Evolutionary conservation across 768 basidiomycete genomes (phyloP).

Genomic region (Kwoniella europaea): DNA sequence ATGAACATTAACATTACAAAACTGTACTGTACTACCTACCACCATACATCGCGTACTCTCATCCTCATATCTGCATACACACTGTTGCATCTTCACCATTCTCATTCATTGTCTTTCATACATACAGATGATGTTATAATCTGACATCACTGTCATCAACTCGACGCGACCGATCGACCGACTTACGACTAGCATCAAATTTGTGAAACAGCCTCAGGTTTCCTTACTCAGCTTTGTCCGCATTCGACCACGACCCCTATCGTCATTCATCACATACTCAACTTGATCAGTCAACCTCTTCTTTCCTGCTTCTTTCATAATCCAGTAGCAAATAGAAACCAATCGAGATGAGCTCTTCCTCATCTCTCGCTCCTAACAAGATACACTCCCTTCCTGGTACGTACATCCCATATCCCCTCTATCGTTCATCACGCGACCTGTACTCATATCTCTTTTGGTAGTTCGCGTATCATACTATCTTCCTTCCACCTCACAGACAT

Average conservation of each 20-base stretch:
- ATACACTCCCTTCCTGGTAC: conserved; percentile 52
- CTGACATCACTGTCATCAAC: no score
- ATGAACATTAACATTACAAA: not conserved
- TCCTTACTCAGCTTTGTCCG: not conserved
- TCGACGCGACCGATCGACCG: not conserved
- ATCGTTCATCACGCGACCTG: conserved; percentile 14
- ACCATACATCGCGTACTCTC: not conserved
- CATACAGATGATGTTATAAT: not conserved
- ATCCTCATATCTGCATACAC: no score
- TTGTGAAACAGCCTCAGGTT: not conserved
- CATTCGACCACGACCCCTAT: not conserved
- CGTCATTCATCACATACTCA: not conserved
- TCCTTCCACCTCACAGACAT: conserved; percentile 40
- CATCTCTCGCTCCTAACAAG: conserved; percentile 38
- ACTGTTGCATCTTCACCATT: not conserved
- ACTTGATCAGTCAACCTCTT: not conserved
- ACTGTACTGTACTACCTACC: not conserved
- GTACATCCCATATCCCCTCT: not conserved
- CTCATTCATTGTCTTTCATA: not conserved
- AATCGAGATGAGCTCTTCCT: conserved; percentile 4
- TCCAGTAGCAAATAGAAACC: not conserved
- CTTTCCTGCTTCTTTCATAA: not conserved
- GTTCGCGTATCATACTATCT: conserved; percentile 49
- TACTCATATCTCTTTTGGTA: no score
- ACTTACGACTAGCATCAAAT: not conserved